These are phyloP conservation scores for Phytophthora macrochlamydospora DNA, from an alignment of 352 stramenopile genomes.

Conservation along the genomic window DNA sequence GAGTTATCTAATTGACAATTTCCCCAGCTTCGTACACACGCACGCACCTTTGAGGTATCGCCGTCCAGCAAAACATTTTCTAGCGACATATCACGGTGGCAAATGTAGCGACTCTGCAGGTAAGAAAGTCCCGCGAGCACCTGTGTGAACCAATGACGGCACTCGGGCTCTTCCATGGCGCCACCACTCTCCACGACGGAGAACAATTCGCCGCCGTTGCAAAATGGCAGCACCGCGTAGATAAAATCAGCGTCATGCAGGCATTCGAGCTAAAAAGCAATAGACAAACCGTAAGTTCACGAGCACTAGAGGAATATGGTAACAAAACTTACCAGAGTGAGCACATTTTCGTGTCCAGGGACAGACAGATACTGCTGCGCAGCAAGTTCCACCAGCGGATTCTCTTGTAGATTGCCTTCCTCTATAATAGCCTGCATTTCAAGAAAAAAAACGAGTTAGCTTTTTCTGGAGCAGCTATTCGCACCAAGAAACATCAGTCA, in stretches of 20 bases:
- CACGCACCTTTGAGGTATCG: slow-evolving; percentile 76
- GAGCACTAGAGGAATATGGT: not conserved
- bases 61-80: slow-evolving; percentile 88
- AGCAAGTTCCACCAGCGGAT: slow-evolving; percentile 85
- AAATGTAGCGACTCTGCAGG: slow-evolving; percentile 85
- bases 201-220: slow-evolving; percentile 85
- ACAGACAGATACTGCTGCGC: slow-evolving; percentile 84
- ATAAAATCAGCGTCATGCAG: slow-evolving; percentile 86
- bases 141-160: slow-evolving; percentile 86
- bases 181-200: slow-evolving; percentile 83
- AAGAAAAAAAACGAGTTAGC: slow-evolving; percentile 2
- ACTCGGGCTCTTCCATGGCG: slow-evolving; percentile 78
- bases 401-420: slow-evolving; percentile 87
- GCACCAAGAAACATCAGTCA: not conserved
- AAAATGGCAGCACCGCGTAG: slow-evolving; percentile 86
- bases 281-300: too few species aligned
- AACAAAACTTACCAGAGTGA: slow-evolving; percentile 65
- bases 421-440: slow-evolving; percentile 78
- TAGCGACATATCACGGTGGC: slow-evolving; percentile 88
- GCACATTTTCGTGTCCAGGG: slow-evolving; percentile 83
- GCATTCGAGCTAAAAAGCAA: slow-evolving; percentile 66
- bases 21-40: too few species aligned
- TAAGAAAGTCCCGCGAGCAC: slow-evolving; percentile 81
- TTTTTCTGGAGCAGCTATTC: too few species aligned
- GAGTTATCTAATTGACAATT: not conserved